These are phyloP conservation scores for Elaeagnus macrophylla DNA, from an alignment of 306 rosid genomes.

Conservation along the genomic window DNA sequence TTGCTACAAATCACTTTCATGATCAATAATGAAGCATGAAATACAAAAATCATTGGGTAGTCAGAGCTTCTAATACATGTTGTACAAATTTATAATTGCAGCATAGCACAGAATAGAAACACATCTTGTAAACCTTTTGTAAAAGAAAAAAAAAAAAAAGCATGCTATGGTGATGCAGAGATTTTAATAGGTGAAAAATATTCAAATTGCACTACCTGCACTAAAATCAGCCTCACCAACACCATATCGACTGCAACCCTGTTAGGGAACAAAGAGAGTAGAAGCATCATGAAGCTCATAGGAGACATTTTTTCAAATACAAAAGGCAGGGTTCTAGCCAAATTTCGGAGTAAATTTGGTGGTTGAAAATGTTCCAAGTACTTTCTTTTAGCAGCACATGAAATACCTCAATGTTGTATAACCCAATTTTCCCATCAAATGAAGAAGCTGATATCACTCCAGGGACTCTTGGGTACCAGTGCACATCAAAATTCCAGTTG, in stretches of 20 bases:
- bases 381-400: not conserved
- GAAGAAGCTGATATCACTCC: slow-evolving; percentile 94
- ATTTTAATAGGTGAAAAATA: not conserved
- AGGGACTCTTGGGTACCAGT: slow-evolving; percentile 91
- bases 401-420: slow-evolving; percentile 83
- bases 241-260: slow-evolving; percentile 79
- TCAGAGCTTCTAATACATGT: too few relatives aligned
- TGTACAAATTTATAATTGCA: too few relatives aligned
- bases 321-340: too few relatives aligned
- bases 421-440: slow-evolving; percentile 94
- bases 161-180: not conserved
- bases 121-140: too few relatives aligned
- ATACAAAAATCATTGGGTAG: too few relatives aligned
- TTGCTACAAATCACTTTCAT: too few relatives aligned
- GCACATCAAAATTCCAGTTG: slow-evolving; percentile 96
- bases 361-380: too few relatives aligned
- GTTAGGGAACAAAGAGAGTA: slow-evolving; percentile 1
- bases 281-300: slow-evolving; percentile 6
- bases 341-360: too few relatives aligned
- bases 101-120: too few relatives aligned
- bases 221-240: slow-evolving; percentile 64
- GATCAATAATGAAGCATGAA: too few relatives aligned
- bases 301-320: not conserved
- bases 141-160: too few relatives aligned
- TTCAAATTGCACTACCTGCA: slow-evolving; percentile 48